phyloP scores from a whole-genome alignment of 2,329 filamentous ascomycete species.

The Cercospora nicotianae region DNA sequence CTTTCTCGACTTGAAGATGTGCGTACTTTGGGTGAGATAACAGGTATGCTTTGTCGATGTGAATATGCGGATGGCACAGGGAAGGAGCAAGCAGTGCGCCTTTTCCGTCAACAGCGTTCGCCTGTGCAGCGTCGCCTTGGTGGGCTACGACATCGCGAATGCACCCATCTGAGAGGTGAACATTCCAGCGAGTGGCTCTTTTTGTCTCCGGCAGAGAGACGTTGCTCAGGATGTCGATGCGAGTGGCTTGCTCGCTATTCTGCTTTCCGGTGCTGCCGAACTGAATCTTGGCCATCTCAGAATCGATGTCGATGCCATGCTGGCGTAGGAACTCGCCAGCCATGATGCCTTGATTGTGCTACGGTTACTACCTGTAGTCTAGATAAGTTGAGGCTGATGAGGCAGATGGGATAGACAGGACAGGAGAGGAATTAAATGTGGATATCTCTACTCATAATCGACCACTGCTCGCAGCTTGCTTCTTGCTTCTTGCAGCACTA shows the following conservation, averaged over 20 bases:
- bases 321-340: constrained; percentile 34
- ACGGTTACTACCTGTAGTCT: background rate
- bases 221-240: constrained; percentile 5
- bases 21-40: constrained; percentile 60
- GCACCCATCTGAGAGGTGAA: constrained; percentile 15
- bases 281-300: constrained; percentile 38
- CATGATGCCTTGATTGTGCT: constrained; percentile 24
- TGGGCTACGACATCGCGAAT: constrained; percentile 5
- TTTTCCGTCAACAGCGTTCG: constrained; percentile 41
- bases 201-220: constrained; percentile 19
- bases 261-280: background rate
- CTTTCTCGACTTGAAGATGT: constrained; percentile 59
- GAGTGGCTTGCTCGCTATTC: background rate
- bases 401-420: background rate
- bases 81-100: constrained; percentile 53
- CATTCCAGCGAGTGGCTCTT: constrained; percentile 18
- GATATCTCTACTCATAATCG: constrained; percentile 8
- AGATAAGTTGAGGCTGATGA: background rate
- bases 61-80: constrained; percentile 71
- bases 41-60: constrained; percentile 67
- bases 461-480: background rate
- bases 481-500: background rate
- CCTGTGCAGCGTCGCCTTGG: background rate
- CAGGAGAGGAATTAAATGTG: background rate
- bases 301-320: constrained; percentile 39